These are phyloP conservation scores for Graphilbum ipis-grandicollis DNA, from an alignment of 2,329 filamentous ascomycete genomes.

Conservation along the genomic window DNA sequence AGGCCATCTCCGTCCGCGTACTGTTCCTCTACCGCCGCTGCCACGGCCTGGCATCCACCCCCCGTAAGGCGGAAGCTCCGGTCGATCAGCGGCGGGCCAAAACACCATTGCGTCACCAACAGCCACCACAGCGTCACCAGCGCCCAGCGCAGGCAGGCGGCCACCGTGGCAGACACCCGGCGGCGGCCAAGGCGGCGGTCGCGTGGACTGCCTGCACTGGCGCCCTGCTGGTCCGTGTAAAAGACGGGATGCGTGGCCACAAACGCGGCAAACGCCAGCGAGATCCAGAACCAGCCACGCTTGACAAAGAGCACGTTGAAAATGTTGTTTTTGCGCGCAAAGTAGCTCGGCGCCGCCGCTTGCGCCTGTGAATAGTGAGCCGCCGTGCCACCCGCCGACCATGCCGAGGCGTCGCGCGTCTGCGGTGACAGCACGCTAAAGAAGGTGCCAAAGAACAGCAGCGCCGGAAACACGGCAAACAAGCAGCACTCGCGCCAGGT, in stretches of 20 bases:
- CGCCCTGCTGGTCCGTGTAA: no score
- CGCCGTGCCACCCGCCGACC: not conserved
- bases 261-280: conserved; percentile 54
- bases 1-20: not conserved
- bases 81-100: conserved; percentile 80
- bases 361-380: conserved; percentile 19
- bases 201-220: no score
- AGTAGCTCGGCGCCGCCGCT: conserved; percentile 57
- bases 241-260: conserved; percentile 47
- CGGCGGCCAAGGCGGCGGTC: conserved; percentile 13
- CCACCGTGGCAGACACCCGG: conserved; percentile 33
- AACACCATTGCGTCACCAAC: conserved; percentile 89
- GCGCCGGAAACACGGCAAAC: conserved; percentile 55
- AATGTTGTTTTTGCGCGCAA: conserved; percentile 82
- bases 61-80: conserved; percentile 78
- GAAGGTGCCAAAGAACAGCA: conserved; percentile 65
- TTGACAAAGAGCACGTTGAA: conserved; percentile 94
- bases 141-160: conserved; percentile 54
- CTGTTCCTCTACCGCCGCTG: not conserved
- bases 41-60: conserved; percentile 51
- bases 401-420: conserved; percentile 33
- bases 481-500: conserved; percentile 49
- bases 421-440: conserved; percentile 65
- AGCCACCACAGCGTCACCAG: conserved; percentile 67
- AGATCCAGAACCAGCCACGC: conserved; percentile 85